Conservation (phyloP, 148 eudicot species). For the Dianthus caryophyllus region DNA sequence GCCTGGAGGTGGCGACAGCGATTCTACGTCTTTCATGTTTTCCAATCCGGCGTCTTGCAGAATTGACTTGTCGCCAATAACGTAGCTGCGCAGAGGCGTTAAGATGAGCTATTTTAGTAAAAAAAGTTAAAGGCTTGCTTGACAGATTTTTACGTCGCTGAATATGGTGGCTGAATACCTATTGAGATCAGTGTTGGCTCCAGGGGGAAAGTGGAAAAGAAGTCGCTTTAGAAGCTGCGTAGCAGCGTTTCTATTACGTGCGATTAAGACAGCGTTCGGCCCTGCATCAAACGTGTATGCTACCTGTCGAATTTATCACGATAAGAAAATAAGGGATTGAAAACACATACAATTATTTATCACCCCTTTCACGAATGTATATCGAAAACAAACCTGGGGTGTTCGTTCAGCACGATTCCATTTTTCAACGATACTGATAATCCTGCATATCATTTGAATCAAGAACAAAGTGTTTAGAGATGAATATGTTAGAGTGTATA, state of each 20-base stretch:
- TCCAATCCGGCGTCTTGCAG: slow-evolving; percentile 73
- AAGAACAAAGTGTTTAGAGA: background rate
- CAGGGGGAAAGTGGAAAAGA: slow-evolving; percentile 78
- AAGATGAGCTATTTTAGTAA: slow-evolving; percentile 1
- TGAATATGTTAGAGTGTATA: too few species aligned
- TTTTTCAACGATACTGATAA: slow-evolving; percentile 80
- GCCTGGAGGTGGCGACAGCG: slow-evolving; percentile 60
- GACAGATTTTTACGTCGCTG: too few species aligned
- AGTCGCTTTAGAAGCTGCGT: slow-evolving; percentile 70
- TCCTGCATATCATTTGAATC: slow-evolving; percentile 49
- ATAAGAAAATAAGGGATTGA: background rate
- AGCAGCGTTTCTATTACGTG: slow-evolving; percentile 47
- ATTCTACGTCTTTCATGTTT: slow-evolving; percentile 59
- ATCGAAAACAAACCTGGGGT: slow-evolving; percentile 64
- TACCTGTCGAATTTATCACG: slow-evolving; percentile 45
- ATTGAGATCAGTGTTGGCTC: slow-evolving; percentile 57
- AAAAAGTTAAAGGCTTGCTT: background rate
- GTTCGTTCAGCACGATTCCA: slow-evolving; percentile 89
- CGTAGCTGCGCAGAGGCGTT: slow-evolving; percentile 44
- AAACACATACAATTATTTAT: slow-evolving; percentile 1
- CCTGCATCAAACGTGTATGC: slow-evolving; percentile 66
- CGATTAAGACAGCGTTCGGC: slow-evolving; percentile 36
- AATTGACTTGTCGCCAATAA: slow-evolving; percentile 78
- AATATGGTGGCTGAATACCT: slow-evolving; percentile 39
- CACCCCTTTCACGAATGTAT: background rate